A percentile compares a stretch with the other conserved stretches of the same genome.
phyloP scores from a whole-genome alignment of 148 eudicot species.

The Suaeda aralocaspica region DNA sequence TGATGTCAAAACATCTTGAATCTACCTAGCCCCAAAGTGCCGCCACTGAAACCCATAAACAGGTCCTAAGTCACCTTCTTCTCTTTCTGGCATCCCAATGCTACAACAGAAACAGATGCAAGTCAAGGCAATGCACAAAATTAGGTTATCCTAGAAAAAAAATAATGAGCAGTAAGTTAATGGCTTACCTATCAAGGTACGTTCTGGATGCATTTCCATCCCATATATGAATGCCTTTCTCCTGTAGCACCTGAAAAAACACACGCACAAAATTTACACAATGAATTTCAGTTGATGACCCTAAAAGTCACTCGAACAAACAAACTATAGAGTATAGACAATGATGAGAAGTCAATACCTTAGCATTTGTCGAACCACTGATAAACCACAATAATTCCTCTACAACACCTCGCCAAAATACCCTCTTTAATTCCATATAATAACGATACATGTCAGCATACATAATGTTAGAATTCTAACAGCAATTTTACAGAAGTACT shows the following conservation, averaged over 20 bases:
- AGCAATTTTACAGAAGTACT: neutral
- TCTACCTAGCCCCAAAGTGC: slow-evolving; percentile 89
- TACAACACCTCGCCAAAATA: slow-evolving; percentile 94
- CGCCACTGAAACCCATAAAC: slow-evolving; percentile 99
- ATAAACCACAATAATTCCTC: slow-evolving; percentile 97
- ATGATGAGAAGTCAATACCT: slow-evolving; percentile 45
- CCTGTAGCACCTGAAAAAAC: slow-evolving; percentile 61
- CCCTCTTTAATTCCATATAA: slow-evolving; percentile 44
- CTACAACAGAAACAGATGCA: slow-evolving; percentile 31
- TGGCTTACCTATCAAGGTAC: slow-evolving; percentile 58
- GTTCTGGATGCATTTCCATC: slow-evolving; percentile 91
- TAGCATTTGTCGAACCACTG: slow-evolving; percentile 95
- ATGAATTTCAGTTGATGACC: neutral
- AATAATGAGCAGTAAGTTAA: neutral
- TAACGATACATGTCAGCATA: slow-evolving; percentile 15
- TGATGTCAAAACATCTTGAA: neutral
- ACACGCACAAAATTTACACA: neutral
- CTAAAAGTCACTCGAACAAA: neutral
- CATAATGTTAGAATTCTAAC: neutral
- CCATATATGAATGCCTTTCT: slow-evolving; percentile 88
- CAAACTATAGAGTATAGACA: neutral
- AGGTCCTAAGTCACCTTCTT: slow-evolving; percentile 96
- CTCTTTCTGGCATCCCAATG: slow-evolving; percentile 78
- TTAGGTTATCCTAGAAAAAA: neutral
- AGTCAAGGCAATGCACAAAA: slow-evolving; percentile 11